Evolutionary conservation across 441 rosid genomes (phyloP), one percentile per base, ranked within the genome.

Genomic region (Aleurites moluccanus): DNA sequence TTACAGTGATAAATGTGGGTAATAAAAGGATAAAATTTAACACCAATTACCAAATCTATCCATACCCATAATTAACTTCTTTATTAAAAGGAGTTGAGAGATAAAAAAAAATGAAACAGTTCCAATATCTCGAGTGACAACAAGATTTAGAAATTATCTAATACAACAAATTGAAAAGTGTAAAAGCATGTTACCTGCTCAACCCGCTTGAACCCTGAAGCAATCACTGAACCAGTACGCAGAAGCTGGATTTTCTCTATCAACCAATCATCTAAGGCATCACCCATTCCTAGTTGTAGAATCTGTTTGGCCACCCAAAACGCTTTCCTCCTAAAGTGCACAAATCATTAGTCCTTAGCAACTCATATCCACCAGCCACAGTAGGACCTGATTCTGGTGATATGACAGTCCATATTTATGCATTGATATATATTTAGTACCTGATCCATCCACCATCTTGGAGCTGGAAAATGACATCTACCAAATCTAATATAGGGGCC

Each of bases 371-470:
- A 70, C 35, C 33, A 53, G 57, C 47, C 59, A 65, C 30, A 74
- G 67, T 28, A 65, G 60, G 21, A 72, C 40, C 70, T 38, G 50
- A 53, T 28, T 69, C 13, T 68, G 68, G 62, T 50, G 35, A 69
- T 16, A 28, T 2, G 18, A 13, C 11, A 72, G 38, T 38, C 53
- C 62, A 70, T 56, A 67, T 44, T n/a, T 72, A 40, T 8, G 71
- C 64, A 66, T 33, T 38, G 56, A 27, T 30, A 73, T 35, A 21
- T 50, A 44, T 10, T 35, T 68, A 56, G 45, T 85, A 97, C 99
- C 99, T 94, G 85, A 96, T 94, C 99, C 99, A 96, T 71, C 99
- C 98, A 77, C 98, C 97, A 85, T 94, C 99, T 75, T 91, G 98
- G 72, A 94, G 92, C 89, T 92, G 98, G 86, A 97, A 91, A 79